Conservation (phyloP, 495 filamentous ascomycete genomes). For the Melanomma pulvis-pyrius region DNA sequence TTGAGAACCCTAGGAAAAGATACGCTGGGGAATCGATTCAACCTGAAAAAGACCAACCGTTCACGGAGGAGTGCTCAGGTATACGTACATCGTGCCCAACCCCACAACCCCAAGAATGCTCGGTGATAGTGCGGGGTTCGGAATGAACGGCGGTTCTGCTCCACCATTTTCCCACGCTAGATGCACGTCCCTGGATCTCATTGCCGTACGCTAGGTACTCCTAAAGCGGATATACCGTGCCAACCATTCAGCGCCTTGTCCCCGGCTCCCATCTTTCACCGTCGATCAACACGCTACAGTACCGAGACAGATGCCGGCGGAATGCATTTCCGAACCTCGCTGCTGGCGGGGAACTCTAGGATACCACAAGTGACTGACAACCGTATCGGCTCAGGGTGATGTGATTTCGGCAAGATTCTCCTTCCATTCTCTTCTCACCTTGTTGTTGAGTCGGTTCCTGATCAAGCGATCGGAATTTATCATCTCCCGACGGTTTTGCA, state of each 20-base stretch:
- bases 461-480: background rate
- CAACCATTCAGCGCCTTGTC: background rate
- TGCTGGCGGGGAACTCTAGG: background rate
- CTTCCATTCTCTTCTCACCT: background rate
- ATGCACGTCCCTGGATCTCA: background rate
- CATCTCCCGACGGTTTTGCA: background rate
- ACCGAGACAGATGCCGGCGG: background rate
- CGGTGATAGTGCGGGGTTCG: background rate
- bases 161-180: background rate
- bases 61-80: background rate
- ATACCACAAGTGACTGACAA: background rate
- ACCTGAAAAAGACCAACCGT: background rate
- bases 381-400: background rate
- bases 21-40: background rate
- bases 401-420: background rate
- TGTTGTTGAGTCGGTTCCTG: background rate
- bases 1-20: background rate
- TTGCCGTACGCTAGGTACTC: background rate
- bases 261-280: background rate
- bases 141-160: background rate
- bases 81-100: background rate
- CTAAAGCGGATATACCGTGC: background rate
- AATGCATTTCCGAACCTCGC: background rate
- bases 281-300: background rate
- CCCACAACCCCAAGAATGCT: background rate